Base-by-base conservation (phyloP, 441 rosid genomes). In the Populus hybrid region DNA sequence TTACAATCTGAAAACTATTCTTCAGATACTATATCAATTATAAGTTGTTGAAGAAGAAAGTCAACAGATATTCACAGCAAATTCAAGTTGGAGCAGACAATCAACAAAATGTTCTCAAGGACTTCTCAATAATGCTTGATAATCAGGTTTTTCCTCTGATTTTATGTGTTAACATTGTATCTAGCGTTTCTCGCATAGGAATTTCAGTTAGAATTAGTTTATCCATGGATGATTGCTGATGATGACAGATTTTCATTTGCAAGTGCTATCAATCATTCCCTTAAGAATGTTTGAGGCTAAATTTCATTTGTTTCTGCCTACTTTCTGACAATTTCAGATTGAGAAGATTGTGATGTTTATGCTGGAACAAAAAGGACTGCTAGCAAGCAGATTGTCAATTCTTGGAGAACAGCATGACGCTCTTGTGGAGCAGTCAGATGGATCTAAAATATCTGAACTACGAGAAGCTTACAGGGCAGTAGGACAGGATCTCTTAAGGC, bases 71-170 rank as follows among this genome's bases (percentile, higher is more conserved):
- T 83, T 84, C 86, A 72, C 90, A 83, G 16, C 92, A 94, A 85
- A 88, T 90, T 50, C 87, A 86, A 87, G 89, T 61, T 61, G 96
- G 94, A 76, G 83, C 85, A 57, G 91, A 79, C 79, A 89, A 91
- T 80, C 98, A 89, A 24, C 88, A 85, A 53, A 87, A 89, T 76
- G 96, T 94, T 85, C 97, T 96, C 73, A 96, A 89, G 86, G 98
- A 96, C 84, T 96, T 96, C 90, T 92, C 98, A 9, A 90, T 90
- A 81, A 87, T 96, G 95, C 87, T 96, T 50, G 99, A 96, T 81
- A 73, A 80, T 78, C 89, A 92, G 93, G 97, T 90, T 36, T 32
- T 65, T 70, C 63, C 18, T 64, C 14, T 4, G 26, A 59, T 19
- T 30, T 42, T 38, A 36, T 9, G 46, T 32, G 40, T 42, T 6